Percentiles rank a stretch among this genome's conserved stretches.
phyloP scores from a whole-genome alignment of 1,284 basidiomycete species.

The Austroboletus novae-zelandiae region DNA sequence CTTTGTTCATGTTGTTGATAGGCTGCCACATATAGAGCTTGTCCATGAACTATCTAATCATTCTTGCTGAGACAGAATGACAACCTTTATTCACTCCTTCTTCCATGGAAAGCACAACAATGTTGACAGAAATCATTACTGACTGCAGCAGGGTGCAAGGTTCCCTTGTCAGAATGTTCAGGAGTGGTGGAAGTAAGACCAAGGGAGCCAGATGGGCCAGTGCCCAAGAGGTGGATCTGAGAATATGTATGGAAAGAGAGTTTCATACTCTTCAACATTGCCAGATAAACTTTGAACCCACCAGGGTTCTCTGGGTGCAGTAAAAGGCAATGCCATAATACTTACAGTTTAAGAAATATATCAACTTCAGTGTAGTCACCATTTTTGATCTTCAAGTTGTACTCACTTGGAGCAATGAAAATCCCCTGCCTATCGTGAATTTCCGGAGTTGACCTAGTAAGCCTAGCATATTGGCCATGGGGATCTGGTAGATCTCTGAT shows the following conservation, averaged over 20 bases:
- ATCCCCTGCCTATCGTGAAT: not conserved
- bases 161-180: not conserved
- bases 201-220: not conserved
- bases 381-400: not conserved
- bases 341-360: not conserved
- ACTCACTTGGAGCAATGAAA: not conserved
- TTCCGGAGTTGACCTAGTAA: not conserved
- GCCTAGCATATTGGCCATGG: not conserved
- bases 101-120: too few relatives aligned
- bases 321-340: not conserved
- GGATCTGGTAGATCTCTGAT: not conserved
- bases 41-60: too few relatives aligned
- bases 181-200: too few relatives aligned
- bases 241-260: not conserved
- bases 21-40: too few relatives aligned
- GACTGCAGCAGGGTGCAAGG: too few relatives aligned
- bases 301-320: not conserved
- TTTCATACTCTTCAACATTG: not conserved
- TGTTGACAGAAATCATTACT: too few relatives aligned
- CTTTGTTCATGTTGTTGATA: too few relatives aligned
- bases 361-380: not conserved
- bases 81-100: too few relatives aligned
- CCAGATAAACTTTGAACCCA: not conserved
- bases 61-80: too few relatives aligned
- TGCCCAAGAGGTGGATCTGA: not conserved